Evolutionary conservation across 1,284 basidiomycete species (phyloP), one percentile per base, ranked within the genome.

Genomic region (Cryptococcus sp.): DNA sequence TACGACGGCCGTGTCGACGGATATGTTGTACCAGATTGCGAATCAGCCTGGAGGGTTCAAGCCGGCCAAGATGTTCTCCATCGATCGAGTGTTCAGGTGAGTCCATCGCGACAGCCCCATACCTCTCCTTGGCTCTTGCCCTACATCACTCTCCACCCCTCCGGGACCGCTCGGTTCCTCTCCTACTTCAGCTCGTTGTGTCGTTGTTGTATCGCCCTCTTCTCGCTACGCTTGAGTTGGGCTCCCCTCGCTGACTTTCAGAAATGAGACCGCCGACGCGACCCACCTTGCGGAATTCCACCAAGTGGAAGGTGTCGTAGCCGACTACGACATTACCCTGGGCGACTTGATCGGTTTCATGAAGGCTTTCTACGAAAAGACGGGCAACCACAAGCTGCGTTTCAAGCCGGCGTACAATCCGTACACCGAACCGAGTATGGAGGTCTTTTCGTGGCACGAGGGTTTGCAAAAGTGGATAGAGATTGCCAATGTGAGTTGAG

Each of bases 211-310:
- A 16, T n/a, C n/a, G n/a, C n/a, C n/a, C n/a, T n/a, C n/a, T n/a
- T n/a, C n/a, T n/a, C n/a, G n/a, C n/a, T n/a, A n/a, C n/a, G n/a
- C n/a, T n/a, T n/a, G 28, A 7, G 28, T 14, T 14, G 28, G 14
- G 7, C 28, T 7, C 9, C 28, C 7, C 28, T 7, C 14, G 28
- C 28, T 31, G 28, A 31, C 14, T 7, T 14, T 3, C 45, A 81
- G 95, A 68, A 99, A 99, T 66, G 95, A 99, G 75, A 91, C 95
- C 0, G 91, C 92, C 76, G 95, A 99, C 73, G 93, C 93, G 32
- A 99, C 95, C n/a, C 95, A 99, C 77, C 69, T 99, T 53, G 95
- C 95, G 18, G 95, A 99, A 75, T 99, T 99, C 79, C 94, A 98
- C 71, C 95, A 99, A 75, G 95, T 99, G 12, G 95, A 99, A 74